Evolutionary conservation across 495 filamentous ascomycete genomes (phyloP).

Genomic region (Podospora australis): DNA sequence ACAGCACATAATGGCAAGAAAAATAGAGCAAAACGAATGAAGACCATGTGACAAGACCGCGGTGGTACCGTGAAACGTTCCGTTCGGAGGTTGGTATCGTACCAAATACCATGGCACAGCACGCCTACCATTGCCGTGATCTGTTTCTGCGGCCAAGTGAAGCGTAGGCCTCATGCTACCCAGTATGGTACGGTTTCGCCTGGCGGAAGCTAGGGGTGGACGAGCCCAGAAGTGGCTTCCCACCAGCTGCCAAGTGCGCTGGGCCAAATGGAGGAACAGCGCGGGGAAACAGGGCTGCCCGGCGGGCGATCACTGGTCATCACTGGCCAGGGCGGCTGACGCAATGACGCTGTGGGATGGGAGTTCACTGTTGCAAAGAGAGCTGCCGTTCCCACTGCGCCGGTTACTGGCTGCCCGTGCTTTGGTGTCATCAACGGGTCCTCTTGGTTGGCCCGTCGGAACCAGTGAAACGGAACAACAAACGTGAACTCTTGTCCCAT

Average conservation of each 20-base stretch:
- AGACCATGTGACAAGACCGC: conserved; percentile 4
- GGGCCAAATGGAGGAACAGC: background rate
- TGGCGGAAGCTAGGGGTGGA: no score
- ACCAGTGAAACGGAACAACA: background rate
- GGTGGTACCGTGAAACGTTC: no score
- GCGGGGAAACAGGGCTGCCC: conserved; percentile 6
- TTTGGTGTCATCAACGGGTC: conserved; percentile 5
- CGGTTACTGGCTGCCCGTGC: conserved; percentile 4
- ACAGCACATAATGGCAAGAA: conserved; percentile 1
- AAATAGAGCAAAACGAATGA: conserved; percentile 6
- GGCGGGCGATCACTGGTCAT: no score
- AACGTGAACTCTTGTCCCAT: background rate
- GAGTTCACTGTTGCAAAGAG: background rate
- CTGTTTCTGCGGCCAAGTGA: no score
- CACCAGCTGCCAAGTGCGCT: background rate
- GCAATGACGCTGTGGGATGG: no score
- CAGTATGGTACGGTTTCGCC: no score
- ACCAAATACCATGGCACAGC: no score
- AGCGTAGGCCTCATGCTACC: no score
- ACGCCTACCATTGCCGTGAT: no score
- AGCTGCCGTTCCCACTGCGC: conserved; percentile 3
- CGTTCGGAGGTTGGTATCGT: background rate
- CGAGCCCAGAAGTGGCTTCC: background rate
- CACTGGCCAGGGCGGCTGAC: no score
- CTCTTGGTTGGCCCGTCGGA: conserved; percentile 9